Evolutionary conservation across 2,329 filamentous ascomycete genomes (phyloP).

Genomic region (Tolypocladium amazonense): DNA sequence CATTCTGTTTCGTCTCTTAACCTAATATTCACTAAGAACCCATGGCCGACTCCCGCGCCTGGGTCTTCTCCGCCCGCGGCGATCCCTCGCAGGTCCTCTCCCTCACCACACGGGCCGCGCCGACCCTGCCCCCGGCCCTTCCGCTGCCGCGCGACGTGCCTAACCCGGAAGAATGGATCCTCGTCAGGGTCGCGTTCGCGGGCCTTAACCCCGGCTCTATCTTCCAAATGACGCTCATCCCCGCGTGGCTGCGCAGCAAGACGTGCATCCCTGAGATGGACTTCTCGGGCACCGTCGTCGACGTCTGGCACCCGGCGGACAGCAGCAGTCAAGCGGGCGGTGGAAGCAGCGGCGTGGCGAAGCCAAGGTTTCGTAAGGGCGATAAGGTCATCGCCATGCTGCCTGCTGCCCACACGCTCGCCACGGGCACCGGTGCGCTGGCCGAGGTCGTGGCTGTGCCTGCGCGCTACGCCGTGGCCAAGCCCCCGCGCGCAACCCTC

Average conservation of each 20-base stretch:
- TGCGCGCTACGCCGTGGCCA: conserved; percentile 19
- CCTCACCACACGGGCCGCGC: conserved; percentile 11
- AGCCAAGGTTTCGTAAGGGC: conserved; percentile 16
- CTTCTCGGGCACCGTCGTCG: conserved; percentile 28
- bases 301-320: conserved; percentile 17
- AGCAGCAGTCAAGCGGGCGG: background rate
- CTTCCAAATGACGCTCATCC: conserved; percentile 29
- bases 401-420: conserved; percentile 18
- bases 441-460: conserved; percentile 27
- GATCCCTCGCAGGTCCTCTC: conserved; percentile 14
- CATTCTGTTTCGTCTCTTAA: too few species aligned
- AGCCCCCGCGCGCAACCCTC: conserved; percentile 17
- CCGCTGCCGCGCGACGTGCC: conserved; percentile 16
- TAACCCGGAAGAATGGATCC: conserved; percentile 22
- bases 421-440: conserved; percentile 26
- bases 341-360: background rate
- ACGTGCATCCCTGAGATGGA: conserved; percentile 31
- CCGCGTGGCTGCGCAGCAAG: conserved; percentile 23
- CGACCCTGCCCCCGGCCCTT: conserved; percentile 14
- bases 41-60: conserved; percentile 7
- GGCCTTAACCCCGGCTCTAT: conserved; percentile 34
- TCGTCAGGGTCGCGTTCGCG: conserved; percentile 29
- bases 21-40: too few species aligned
- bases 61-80: conserved; percentile 18
- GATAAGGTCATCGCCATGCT: conserved; percentile 28